A percentile compares a stretch with the other conserved stretches of the same genome.
These are phyloP conservation scores for Lodderomyces beijingensis DNA, from an alignment of 1,139 yeast species.

Conservation along the genomic window DNA sequence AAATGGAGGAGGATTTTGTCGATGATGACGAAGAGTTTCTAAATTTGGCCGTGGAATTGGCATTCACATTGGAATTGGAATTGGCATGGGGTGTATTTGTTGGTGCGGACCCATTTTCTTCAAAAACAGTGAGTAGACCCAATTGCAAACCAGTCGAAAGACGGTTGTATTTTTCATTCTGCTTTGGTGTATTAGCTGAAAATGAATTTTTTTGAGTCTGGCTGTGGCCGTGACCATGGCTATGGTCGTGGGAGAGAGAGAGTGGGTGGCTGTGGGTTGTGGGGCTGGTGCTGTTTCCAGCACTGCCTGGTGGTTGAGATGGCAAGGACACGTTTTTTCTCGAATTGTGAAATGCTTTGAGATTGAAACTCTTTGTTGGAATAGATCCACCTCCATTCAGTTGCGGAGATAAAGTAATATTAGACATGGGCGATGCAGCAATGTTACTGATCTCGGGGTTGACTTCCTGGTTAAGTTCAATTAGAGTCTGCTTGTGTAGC, in stretches of 20 bases:
- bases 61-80: neutral
- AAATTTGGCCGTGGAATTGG: neutral
- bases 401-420: slow-evolving; percentile 7
- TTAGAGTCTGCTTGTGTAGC: slow-evolving; percentile 26
- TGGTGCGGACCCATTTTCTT: slow-evolving; percentile 21
- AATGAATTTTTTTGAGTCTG: neutral
- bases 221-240: too few species aligned
- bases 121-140: slow-evolving; percentile 40
- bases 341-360: slow-evolving; percentile 36
- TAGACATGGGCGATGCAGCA: slow-evolving; percentile 8
- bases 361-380: slow-evolving; percentile 16
- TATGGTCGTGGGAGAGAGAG: too few species aligned
- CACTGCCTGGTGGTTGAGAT: slow-evolving; percentile 1
- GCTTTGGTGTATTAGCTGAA: slow-evolving; percentile 1
- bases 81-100: neutral
- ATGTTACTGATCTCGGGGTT: slow-evolving; percentile 10
- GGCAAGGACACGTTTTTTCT: slow-evolving; percentile 30
- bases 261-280: too few species aligned
- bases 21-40: slow-evolving; percentile 3
- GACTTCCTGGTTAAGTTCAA: slow-evolving; percentile 26
- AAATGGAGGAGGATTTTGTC: neutral
- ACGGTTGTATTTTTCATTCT: slow-evolving; percentile 25
- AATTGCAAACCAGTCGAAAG: slow-evolving; percentile 37
- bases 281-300: slow-evolving; percentile 1
- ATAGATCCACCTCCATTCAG: neutral